Conservation (phyloP, 768 basidiomycete genomes). For the Mycena galopus region DNA sequence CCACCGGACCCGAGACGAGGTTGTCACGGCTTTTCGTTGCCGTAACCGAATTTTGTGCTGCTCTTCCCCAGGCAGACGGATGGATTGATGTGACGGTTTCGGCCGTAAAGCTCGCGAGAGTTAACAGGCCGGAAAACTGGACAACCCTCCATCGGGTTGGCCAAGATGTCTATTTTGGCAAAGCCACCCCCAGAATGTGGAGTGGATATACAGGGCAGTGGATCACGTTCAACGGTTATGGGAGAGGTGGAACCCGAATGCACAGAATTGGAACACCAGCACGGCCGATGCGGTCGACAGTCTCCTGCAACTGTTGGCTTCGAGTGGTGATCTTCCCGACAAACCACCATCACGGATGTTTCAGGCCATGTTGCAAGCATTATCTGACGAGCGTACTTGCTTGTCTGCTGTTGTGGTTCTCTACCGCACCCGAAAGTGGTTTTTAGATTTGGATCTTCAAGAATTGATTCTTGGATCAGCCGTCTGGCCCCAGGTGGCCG, state of each 20-base stretch:
- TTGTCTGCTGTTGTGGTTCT: neutral
- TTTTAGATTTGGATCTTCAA: neutral
- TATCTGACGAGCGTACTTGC: neutral
- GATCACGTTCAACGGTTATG: neutral
- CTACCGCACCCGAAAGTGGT: neutral
- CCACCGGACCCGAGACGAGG: neutral
- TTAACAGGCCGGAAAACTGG: neutral
- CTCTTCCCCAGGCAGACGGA: neutral
- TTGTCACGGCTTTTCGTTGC: neutral
- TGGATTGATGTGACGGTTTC: neutral
- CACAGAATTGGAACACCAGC: neutral
- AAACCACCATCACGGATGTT: neutral
- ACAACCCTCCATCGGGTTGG: neutral
- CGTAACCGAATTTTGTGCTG: neutral
- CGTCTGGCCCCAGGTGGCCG: neutral
- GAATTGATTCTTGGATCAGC: neutral
- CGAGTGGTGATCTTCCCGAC: neutral
- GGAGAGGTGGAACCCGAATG: neutral
- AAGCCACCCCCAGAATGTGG: neutral
- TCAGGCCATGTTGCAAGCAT: neutral
- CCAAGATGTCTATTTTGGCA: neutral
- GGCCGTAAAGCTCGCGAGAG: neutral
- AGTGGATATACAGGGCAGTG: slow-evolving; percentile 3
- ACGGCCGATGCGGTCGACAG: neutral
- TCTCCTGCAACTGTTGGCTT: neutral